Conservation (phyloP, 495 filamentous ascomycete species). For the Pseudevernia furfuracea region DNA sequence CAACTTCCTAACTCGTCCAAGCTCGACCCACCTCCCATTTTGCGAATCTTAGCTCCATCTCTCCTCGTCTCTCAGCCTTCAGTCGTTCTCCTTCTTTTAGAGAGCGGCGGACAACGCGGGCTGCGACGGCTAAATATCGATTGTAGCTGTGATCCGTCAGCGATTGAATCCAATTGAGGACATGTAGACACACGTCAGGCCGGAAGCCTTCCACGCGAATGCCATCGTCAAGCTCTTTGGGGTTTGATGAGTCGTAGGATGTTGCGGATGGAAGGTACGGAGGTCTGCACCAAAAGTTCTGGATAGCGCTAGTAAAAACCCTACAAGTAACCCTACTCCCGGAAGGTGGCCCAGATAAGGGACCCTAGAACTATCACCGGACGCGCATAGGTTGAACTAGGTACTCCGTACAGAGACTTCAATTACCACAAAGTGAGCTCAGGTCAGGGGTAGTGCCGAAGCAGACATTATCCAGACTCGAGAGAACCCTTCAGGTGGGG, state of each 20-base stretch:
- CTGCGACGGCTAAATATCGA: constrained; percentile 50
- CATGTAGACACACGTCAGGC: constrained; percentile 68
- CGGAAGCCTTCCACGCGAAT: constrained; percentile 96
- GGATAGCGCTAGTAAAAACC: too few species aligned
- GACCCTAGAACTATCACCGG: too few species aligned
- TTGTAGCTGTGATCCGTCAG: constrained; percentile 38
- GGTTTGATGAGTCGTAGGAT: neutral
- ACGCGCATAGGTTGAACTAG: too few species aligned
- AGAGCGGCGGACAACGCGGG: constrained; percentile 63
- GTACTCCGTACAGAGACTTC: too few species aligned
- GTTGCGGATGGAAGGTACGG: neutral
- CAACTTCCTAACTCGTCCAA: neutral
- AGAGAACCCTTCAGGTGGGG: too few species aligned
- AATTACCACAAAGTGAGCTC: too few species aligned
- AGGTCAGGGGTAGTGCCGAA: too few species aligned
- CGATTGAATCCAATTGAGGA: neutral
- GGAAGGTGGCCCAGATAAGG: too few species aligned
- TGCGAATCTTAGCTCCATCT: constrained; percentile 83
- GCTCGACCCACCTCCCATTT: constrained; percentile 84
- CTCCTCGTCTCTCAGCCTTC: constrained; percentile 78
- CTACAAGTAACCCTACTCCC: too few species aligned
- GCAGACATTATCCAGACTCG: too few species aligned
- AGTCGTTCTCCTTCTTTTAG: constrained; percentile 89
- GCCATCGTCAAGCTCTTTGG: constrained; percentile 54
- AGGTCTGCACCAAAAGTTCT: too few species aligned